phyloP scores from a whole-genome alignment of 352 stramenopile genomes.

The Pythium angustatum region DNA sequence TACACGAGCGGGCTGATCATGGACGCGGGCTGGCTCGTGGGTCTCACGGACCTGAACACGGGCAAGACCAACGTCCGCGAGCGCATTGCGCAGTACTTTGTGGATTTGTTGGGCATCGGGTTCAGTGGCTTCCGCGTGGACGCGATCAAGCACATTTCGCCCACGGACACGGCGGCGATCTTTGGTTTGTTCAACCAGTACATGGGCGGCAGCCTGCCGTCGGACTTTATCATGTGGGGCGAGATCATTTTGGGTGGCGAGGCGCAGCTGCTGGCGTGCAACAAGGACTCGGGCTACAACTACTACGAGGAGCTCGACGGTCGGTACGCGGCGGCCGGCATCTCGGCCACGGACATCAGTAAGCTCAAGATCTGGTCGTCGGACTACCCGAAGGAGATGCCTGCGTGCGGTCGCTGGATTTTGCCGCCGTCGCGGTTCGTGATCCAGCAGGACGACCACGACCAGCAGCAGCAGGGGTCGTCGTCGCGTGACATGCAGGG shows the following conservation, averaged over 20 bases:
- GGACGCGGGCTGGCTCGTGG: conserved; percentile 44
- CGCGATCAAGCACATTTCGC: conserved; percentile 64
- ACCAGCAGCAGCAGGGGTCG: conserved; percentile 61
- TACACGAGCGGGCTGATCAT: conserved; percentile 42
- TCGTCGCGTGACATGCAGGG: conserved; percentile 55
- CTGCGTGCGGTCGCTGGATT: conserved; percentile 59
- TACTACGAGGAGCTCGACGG: conserved; percentile 59
- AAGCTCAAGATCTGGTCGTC: conserved; percentile 83
- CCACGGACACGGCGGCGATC: conserved; percentile 48
- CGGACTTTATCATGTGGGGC: conserved; percentile 64
- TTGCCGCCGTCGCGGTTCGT: conserved; percentile 62
- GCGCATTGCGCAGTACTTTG: conserved; percentile 71
- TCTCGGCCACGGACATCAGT: conserved; percentile 51
- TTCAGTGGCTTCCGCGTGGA: conserved; percentile 75
- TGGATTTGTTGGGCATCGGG: conserved; percentile 64
- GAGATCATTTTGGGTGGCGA: conserved; percentile 50
- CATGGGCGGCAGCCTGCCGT: conserved; percentile 60
- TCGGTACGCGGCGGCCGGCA: conserved; percentile 41
- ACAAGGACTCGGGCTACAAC: conserved; percentile 55
- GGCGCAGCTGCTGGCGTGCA: conserved; percentile 46
- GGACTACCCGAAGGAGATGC: conserved; percentile 63
- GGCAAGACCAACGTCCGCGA: conserved; percentile 57
- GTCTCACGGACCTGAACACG: conserved; percentile 59
- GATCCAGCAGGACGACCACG: conserved; percentile 76
- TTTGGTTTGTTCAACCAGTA: conserved; percentile 51